These are phyloP conservation scores for Noccaea bulbosa DNA, from an alignment of 345 rosid species.

Conservation along the genomic window DNA sequence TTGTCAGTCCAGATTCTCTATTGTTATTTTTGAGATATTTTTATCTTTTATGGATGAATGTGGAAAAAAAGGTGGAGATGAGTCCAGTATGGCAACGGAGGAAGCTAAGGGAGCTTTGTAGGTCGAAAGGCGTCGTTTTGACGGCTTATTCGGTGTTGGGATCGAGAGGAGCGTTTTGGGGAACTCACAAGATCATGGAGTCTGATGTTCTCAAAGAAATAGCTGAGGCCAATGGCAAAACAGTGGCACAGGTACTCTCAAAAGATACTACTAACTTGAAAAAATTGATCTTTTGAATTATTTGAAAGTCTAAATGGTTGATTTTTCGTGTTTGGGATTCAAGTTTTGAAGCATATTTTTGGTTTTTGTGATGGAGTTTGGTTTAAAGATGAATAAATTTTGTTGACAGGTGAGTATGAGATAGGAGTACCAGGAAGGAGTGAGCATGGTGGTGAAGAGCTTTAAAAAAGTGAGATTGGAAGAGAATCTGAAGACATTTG, in stretches of 20 bases:
- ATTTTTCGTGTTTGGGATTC: not conserved
- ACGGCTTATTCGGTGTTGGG: conserved; percentile 72
- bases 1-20: not conserved
- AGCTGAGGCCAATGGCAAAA: conserved; percentile 68
- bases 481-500: too few species aligned
- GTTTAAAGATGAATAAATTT: not conserved
- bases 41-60: not conserved
- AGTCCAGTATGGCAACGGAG: conserved; percentile 89
- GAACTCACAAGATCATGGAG: conserved; percentile 67
- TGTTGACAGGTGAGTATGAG: conserved; percentile 56
- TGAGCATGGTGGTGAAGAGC: too few species aligned
- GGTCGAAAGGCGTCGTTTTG: conserved; percentile 52
- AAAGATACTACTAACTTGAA: not conserved
- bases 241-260: conserved; percentile 69
- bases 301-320: too few species aligned
- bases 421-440: too few species aligned
- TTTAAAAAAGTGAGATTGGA: too few species aligned
- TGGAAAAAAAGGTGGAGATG: conserved; percentile 69
- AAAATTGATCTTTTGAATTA: too few species aligned
- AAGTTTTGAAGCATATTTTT: not conserved
- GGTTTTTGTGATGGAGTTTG: not conserved
- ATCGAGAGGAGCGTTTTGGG: conserved; percentile 66
- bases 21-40: not conserved
- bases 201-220: conserved; percentile 59
- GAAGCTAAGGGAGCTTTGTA: conserved; percentile 63